Conservation (phyloP, 2,329 filamentous ascomycete genomes). For the Aaosphaeria arxii region DNA sequence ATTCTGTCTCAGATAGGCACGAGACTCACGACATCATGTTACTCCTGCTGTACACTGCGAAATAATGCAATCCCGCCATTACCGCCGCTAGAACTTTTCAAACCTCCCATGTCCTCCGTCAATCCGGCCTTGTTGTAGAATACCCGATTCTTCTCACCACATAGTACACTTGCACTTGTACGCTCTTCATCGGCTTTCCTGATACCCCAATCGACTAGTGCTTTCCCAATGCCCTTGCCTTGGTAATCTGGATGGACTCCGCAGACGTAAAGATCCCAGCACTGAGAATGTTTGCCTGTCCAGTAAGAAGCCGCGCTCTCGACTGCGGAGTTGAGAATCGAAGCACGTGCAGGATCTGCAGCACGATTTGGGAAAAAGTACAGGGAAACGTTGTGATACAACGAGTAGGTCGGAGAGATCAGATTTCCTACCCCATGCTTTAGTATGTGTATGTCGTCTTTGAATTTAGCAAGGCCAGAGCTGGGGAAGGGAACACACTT, state of each 20-base stretch:
- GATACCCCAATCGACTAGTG: conserved; percentile 39
- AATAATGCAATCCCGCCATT: conserved; percentile 18
- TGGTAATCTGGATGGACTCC: conserved; percentile 34
- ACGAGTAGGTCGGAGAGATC: conserved; percentile 8
- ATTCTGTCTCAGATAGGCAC: no score
- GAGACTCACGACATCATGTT: no score
- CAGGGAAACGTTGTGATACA: conserved; percentile 12
- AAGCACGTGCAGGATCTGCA: conserved; percentile 15
- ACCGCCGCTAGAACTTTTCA: neutral
- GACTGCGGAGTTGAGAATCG: conserved; percentile 19
- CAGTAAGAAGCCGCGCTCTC: conserved; percentile 17
- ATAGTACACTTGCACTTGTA: conserved; percentile 21
- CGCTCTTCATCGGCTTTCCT: conserved; percentile 29
- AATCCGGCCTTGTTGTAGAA: conserved; percentile 24
- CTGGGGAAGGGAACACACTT: conserved; percentile 9
- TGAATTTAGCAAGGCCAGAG: neutral
- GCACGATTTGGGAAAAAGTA: conserved; percentile 24
- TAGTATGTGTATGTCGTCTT: neutral
- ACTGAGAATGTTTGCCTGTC: conserved; percentile 22
- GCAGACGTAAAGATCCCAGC: conserved; percentile 27
- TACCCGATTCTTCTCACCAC: conserved; percentile 27
- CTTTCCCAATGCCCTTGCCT: conserved; percentile 34
- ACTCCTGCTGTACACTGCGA: neutral
- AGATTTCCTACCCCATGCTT: conserved; percentile 15
- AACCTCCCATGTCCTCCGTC: conserved; percentile 9